Conservation (phyloP, 2,329 filamentous ascomycete species). For the Truncatella angustata region DNA sequence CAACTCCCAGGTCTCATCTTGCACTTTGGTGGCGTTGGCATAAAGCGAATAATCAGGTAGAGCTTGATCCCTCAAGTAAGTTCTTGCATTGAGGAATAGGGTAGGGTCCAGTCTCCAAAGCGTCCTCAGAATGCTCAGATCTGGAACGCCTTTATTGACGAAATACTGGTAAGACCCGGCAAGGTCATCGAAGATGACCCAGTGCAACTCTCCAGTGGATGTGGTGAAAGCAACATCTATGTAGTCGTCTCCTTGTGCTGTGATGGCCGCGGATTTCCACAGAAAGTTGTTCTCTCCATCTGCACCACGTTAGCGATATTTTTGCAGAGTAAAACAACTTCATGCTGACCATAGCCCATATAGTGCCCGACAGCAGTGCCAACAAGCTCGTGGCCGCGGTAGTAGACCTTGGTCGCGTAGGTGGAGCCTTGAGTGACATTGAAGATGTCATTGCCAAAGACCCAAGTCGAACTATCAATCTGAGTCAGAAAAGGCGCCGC, state of each 20-base stretch:
- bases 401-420: slow-evolving; percentile 25
- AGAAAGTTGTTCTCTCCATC: slow-evolving; percentile 45
- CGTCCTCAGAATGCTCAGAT: slow-evolving; percentile 47
- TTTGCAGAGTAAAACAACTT: neutral
- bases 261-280: slow-evolving; percentile 45
- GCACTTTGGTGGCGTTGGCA: slow-evolving; percentile 42
- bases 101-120: slow-evolving; percentile 48
- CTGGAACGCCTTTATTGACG: slow-evolving; percentile 46
- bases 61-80: slow-evolving; percentile 40
- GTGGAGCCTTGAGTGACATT: slow-evolving; percentile 25
- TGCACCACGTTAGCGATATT: slow-evolving; percentile 15
- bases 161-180: slow-evolving; percentile 53
- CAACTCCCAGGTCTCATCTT: slow-evolving; percentile 52
- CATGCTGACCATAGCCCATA: slow-evolving; percentile 25
- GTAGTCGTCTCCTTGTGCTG: slow-evolving; percentile 33
- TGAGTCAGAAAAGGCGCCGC: slow-evolving; percentile 21
- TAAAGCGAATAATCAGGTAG: slow-evolving; percentile 44
- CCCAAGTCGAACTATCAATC: slow-evolving; percentile 25
- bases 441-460: slow-evolving; percentile 30
- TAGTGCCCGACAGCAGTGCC: slow-evolving; percentile 29
- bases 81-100: slow-evolving; percentile 44
- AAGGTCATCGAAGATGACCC: slow-evolving; percentile 47
- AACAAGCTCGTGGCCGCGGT: slow-evolving; percentile 25
- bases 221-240: slow-evolving; percentile 49
- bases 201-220: slow-evolving; percentile 47